Evolutionary conservation across 1,284 basidiomycete species (phyloP).

Genomic region (Cystobasidium pallidum): DNA sequence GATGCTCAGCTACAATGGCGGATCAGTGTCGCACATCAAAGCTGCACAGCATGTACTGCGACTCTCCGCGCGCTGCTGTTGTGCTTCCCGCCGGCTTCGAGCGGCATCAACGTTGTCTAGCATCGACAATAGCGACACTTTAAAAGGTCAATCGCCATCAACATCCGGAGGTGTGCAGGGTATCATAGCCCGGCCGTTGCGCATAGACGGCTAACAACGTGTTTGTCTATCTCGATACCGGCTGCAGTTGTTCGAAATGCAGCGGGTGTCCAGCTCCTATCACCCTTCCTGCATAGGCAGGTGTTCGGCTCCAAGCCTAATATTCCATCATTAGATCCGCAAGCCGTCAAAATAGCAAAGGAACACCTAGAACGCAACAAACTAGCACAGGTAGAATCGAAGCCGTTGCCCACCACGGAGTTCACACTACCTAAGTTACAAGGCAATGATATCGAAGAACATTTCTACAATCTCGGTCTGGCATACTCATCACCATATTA

Average conservation of each 20-base stretch:
- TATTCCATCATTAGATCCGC: conserved; percentile 64
- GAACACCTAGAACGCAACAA: conserved; percentile 78
- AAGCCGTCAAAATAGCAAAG: conserved; percentile 73
- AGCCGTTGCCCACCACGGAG: conserved; percentile 67
- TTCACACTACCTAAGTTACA: conserved; percentile 85
- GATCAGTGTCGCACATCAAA: conserved; percentile 3
- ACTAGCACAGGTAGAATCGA: conserved; percentile 64
- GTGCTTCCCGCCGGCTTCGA: neutral
- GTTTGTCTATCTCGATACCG: neutral
- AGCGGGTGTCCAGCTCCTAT: conserved; percentile 89
- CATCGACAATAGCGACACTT: neutral
- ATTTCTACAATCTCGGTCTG: conserved; percentile 81
- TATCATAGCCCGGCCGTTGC: neutral
- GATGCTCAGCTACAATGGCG: conserved; percentile 1
- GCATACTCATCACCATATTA: conserved; percentile 80
- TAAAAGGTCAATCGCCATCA: conserved; percentile 15
- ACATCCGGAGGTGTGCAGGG: conserved; percentile 9
- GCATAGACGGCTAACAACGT: neutral
- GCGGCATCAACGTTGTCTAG: neutral
- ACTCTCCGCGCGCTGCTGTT: conserved; percentile 8
- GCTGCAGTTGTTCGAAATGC: conserved; percentile 66
- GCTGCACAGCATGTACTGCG: conserved; percentile 5
- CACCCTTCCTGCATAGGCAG: conserved; percentile 75
- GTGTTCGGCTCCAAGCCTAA: conserved; percentile 70
- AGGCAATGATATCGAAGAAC: conserved; percentile 80